Conservation (phyloP, 2,329 filamentous ascomycete species). For the Purpureocillium lavendulum region DNA sequence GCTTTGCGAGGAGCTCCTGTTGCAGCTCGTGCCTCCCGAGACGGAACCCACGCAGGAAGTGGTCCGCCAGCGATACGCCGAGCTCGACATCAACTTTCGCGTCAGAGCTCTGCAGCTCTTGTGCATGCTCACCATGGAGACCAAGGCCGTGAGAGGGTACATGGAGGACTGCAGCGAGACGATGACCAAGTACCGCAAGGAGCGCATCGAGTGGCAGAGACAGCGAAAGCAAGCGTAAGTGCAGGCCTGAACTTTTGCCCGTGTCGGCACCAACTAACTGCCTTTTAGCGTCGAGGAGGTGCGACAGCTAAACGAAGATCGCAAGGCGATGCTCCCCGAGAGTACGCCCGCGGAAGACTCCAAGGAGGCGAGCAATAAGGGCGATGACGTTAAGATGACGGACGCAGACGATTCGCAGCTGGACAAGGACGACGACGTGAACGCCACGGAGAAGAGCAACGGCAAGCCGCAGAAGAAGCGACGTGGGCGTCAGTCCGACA, state of each 20-base stretch:
- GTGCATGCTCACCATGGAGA: slow-evolving; percentile 77
- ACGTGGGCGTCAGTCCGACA: slow-evolving; percentile 52
- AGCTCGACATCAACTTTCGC: slow-evolving; percentile 75
- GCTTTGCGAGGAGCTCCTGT: slow-evolving; percentile 71
- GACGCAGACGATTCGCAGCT: slow-evolving; percentile 54
- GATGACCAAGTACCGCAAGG: slow-evolving; percentile 91
- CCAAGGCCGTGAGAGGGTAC: slow-evolving; percentile 76
- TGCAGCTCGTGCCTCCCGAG: slow-evolving; percentile 71
- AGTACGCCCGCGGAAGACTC: slow-evolving; percentile 58
- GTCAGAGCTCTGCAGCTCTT: slow-evolving; percentile 76
- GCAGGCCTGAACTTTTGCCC: background rate
- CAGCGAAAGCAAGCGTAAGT: slow-evolving; percentile 60
- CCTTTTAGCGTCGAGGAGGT: slow-evolving; percentile 57
- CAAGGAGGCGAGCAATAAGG: slow-evolving; percentile 36
- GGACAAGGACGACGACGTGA: slow-evolving; percentile 50
- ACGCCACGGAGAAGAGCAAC: slow-evolving; percentile 62
- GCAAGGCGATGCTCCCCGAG: slow-evolving; percentile 65
- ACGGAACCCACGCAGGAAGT: slow-evolving; percentile 68
- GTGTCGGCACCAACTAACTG: slow-evolving; percentile 3
- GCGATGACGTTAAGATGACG: slow-evolving; percentile 52
- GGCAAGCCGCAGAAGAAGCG: slow-evolving; percentile 45
- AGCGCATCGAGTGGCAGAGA: slow-evolving; percentile 88
- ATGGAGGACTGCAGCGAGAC: slow-evolving; percentile 88
- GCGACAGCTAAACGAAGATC: slow-evolving; percentile 61
- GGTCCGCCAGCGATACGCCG: slow-evolving; percentile 62